phyloP scores from a whole-genome alignment of 176 grass and related monocot species.

The Urochloa ruziziensis region DNA sequence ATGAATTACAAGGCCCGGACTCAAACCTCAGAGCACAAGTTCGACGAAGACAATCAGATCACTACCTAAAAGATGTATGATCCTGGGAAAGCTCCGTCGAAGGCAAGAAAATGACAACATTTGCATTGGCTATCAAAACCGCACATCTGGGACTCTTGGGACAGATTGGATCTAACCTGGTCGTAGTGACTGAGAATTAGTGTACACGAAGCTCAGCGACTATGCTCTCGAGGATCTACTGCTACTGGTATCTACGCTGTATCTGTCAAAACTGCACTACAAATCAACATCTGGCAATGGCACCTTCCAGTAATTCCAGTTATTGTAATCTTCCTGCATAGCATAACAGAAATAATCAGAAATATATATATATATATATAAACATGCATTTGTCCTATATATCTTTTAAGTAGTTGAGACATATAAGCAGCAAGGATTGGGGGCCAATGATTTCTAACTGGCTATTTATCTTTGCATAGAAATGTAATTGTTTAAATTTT shows the following conservation, averaged over 20 bases:
- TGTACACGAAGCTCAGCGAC: slow-evolving; percentile 27
- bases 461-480: not conserved
- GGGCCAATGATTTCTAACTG: not conserved
- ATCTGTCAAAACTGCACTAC: slow-evolving; percentile 46
- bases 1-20: not conserved
- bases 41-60: slow-evolving; percentile 30
- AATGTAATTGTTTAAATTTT: not conserved
- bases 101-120: slow-evolving; percentile 5
- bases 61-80: slow-evolving; percentile 50
- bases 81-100: slow-evolving; percentile 15
- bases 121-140: slow-evolving; percentile 23
- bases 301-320: slow-evolving; percentile 85
- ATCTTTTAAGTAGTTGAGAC: not conserved
- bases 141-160: not conserved
- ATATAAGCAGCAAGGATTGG: not conserved
- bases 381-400: not conserved
- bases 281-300: slow-evolving; percentile 54
- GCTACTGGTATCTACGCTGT: slow-evolving; percentile 23
- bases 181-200: slow-evolving; percentile 12
- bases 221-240: slow-evolving; percentile 30
- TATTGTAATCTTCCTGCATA: slow-evolving; percentile 77
- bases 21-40: not conserved
- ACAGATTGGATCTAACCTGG: slow-evolving; percentile 23
- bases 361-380: not conserved
- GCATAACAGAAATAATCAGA: slow-evolving; percentile 28